Evolutionary conservation across 306 rosid species (phyloP).

Genomic region (Ziziphus jujuba): DNA sequence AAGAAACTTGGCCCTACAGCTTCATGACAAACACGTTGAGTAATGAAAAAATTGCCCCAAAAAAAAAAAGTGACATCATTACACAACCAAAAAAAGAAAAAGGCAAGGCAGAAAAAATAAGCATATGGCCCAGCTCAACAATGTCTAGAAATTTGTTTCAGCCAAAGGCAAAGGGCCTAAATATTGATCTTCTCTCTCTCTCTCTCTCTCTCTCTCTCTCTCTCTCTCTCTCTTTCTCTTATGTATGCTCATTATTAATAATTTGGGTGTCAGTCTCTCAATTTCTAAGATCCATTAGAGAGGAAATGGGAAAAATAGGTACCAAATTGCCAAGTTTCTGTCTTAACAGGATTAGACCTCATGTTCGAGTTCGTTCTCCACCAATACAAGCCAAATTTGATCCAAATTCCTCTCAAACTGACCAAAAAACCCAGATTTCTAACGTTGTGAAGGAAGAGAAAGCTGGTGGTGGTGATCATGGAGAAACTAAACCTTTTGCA

Average conservation of each 20-base stretch:
- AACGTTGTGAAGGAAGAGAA: constrained; percentile 29
- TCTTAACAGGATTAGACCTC: constrained; percentile 85
- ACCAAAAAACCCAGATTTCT: constrained; percentile 7
- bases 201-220: not conserved
- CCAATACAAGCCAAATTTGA: constrained; percentile 51
- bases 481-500: constrained; percentile 27
- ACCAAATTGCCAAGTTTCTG: constrained; percentile 73
- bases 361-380: constrained; percentile 75
- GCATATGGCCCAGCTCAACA: constrained; percentile 38
- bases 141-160: constrained; percentile 30
- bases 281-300: constrained; percentile 14
- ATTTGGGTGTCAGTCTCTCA: not conserved
- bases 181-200: not conserved
- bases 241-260: not conserved
- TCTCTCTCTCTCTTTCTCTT: no score
- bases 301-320: constrained; percentile 75
- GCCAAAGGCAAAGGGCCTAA: constrained; percentile 14
- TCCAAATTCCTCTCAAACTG: constrained; percentile 23
- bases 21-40: constrained; percentile 78
- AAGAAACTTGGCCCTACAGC: constrained; percentile 49
- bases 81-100: constrained; percentile 26
- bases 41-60: constrained; percentile 19
- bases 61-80: constrained; percentile 36
- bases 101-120: constrained; percentile 39
- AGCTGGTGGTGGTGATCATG: constrained; percentile 23